Evolutionary conservation across 2,329 filamentous ascomycete species (phyloP).

Genomic region (Cytospora mali): DNA sequence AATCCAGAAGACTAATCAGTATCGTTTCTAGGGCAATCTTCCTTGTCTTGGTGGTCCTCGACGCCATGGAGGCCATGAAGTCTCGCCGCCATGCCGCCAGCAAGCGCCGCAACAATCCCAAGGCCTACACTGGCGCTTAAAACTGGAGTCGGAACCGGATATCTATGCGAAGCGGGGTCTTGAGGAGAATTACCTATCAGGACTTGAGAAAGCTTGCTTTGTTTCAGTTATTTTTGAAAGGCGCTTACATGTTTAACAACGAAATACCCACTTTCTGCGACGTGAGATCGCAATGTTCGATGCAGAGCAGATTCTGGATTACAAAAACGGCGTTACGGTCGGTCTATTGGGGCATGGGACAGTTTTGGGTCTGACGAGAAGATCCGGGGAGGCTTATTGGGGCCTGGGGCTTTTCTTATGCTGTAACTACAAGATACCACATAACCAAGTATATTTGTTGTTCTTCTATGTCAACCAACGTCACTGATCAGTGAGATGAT

Average conservation of each 20-base stretch:
- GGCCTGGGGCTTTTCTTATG: too few relatives aligned
- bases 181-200: neutral
- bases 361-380: neutral
- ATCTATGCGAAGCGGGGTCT: neutral
- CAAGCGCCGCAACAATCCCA: constrained; percentile 25
- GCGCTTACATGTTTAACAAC: neutral
- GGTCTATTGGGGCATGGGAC: neutral
- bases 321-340: neutral
- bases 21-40: constrained; percentile 49
- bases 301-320: neutral
- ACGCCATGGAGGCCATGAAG: constrained; percentile 48
- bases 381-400: too few relatives aligned
- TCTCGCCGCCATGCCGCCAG: constrained; percentile 41
- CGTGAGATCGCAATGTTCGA: neutral
- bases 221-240: neutral
- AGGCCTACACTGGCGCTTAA: constrained; percentile 31
- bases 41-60: constrained; percentile 49
- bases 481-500: too few relatives aligned
- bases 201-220: neutral
- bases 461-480: too few relatives aligned
- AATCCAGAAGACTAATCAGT: neutral
- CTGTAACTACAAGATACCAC: neutral
- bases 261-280: neutral
- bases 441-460: neutral
- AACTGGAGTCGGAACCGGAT: neutral